These are phyloP conservation scores for Pterulicium gracile DNA, from an alignment of 1,284 basidiomycete species.

Conservation along the genomic window DNA sequence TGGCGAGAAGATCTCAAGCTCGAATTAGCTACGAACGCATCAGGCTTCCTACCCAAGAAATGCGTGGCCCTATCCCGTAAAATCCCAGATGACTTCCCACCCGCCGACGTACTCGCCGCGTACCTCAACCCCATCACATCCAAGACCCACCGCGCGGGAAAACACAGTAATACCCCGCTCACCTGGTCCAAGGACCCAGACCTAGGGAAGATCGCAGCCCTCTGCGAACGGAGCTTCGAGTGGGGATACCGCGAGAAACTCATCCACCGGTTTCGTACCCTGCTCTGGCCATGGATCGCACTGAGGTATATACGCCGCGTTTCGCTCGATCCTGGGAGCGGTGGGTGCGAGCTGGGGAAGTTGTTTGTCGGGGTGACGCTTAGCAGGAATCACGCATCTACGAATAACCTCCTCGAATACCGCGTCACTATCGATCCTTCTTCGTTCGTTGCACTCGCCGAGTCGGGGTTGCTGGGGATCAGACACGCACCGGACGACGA, in stretches of 20 bases:
- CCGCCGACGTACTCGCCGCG: conserved; percentile 55
- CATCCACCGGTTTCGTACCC: conserved; percentile 66
- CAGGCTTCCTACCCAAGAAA: conserved; percentile 49
- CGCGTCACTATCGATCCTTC: conserved; percentile 61
- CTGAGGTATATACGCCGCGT: conserved; percentile 53
- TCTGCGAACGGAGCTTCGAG: conserved; percentile 82
- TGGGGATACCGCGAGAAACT: conserved; percentile 79
- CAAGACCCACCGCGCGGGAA: conserved; percentile 28
- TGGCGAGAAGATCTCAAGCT: conserved; percentile 58
- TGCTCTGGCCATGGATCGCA: conserved; percentile 63
- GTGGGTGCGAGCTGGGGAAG: conserved; percentile 14
- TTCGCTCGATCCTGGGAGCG: conserved; percentile 22
- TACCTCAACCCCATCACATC: conserved; percentile 70
- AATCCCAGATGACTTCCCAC: conserved; percentile 54
- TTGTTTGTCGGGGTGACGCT: conserved; percentile 36
- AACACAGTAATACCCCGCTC: conserved; percentile 18
- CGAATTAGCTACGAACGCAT: conserved; percentile 65
- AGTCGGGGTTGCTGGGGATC: conserved; percentile 51
- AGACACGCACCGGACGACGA: conserved; percentile 39
- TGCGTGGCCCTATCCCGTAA: conserved; percentile 47
- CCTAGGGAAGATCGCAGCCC: conserved; percentile 57
- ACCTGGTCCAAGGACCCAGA: conserved; percentile 58
- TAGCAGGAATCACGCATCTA: conserved; percentile 46
- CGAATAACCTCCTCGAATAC: conserved; percentile 60
- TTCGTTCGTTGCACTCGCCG: conserved; percentile 50